Evolutionary conservation across 331 rosid species (phyloP), one percentile per base, ranked within the genome.

Genomic region (Malus hybrid): DNA sequence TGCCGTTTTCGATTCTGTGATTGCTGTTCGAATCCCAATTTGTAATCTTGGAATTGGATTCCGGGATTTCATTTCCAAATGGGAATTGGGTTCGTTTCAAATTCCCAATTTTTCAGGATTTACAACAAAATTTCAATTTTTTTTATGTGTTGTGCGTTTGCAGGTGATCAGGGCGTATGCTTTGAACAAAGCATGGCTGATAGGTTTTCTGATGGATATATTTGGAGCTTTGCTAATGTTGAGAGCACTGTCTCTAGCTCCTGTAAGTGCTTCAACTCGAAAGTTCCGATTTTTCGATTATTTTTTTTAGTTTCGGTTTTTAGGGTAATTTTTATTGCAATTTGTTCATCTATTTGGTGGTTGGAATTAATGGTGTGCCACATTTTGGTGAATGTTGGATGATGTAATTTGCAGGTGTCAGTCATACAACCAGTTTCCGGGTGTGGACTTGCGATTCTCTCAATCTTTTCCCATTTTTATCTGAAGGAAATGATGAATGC

Each of bases 351-450:
- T 73, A 14, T 32, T 65, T 74, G 36, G 24, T 7, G 36, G 33
- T 48, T 67, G 63, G 11, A 12, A 0, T 62, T 12, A 15, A 62
- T 67, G 32, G 8, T 22, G 8, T 50, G 48, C 18, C 8, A 34
- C 20, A 28, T 27, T 64, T 29, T 73, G 69, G 61, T 75, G 48
- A 48, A 80, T 78, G 22, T 44, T 70, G 57, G 46, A 52, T 73
- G 67, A 39, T 65, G 71, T 79, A 76, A 67, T 79, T 79, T 6
- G 46, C 81, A 94, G 99, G 97, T 94, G 24, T 95, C 99, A 63
- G 93, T 94, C 69, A 89, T 94, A 76, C 99, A 95, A 83, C 99
- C 99, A 5, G 97, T 95, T 84, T 95, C 97, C 74, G 99, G 99
- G 59, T 86, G 96, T 79, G 99, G 99, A 78, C 91, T 95, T 70